Evolutionary conservation across 257 asterid genomes (phyloP), one percentile per base, ranked within the genome.

Genomic region (Ballota nigra): DNA sequence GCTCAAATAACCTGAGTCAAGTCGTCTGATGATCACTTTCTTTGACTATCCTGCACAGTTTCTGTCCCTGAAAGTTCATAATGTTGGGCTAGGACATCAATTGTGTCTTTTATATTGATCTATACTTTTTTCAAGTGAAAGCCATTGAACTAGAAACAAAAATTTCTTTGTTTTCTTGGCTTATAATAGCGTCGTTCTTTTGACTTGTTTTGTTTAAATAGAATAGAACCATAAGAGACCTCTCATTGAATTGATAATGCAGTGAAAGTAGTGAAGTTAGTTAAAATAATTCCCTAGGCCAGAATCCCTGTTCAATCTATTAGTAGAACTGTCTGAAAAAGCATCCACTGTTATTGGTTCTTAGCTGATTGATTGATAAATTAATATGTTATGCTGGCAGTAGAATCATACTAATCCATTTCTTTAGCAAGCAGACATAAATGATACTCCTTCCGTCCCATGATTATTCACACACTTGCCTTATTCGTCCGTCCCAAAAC

Each of bases 301-400:
- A 24, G 8, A 63, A 34, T 15, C 49, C 72, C 38, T 33, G 6
- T 52, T 36, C 66, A 23, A 9, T 10, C 16, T 47, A 22, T 53
- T 33, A 12, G 0, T 8, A 34, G 9, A 10, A 22, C 57, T 24
- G 6, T 52, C 41, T 63, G 66, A 63, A 38, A 63, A 53, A 22
- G 47, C 11, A 40, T 49, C 16, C 23, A 40, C 2, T 10, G 36
- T 45, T 22, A 12, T 52, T 5, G 5, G 34, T 59, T 28, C 31
- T 16, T 31, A 47, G 58, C 31, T 60, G 75, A 68, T 51, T 60
- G 75, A 68, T 51, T 16, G 63, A 49, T 33, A 4, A 28, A 18
- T 36, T 57, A 26, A 9, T 26, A 11, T 5, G 3, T 4, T 16
- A 4, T n/a, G 23, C 18, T 29, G 23, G 26, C 4, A 20, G 5